phyloP scores from a whole-genome alignment of 345 rosid genomes.

The Arabidopsis arenosa region DNA sequence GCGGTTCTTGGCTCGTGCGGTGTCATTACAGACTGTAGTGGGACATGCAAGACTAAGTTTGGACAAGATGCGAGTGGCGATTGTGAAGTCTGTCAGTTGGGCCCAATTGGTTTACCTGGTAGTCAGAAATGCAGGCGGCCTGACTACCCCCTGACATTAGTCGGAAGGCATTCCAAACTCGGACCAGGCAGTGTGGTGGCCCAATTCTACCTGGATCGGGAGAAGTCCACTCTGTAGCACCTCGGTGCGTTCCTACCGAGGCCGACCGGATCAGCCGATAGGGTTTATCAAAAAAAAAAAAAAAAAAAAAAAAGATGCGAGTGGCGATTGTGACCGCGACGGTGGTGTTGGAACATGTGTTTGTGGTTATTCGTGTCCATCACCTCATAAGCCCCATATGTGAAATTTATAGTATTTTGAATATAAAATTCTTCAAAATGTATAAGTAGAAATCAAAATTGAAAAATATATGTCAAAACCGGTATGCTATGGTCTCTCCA shows the following conservation, averaged over 20 bases:
- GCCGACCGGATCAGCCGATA: too few relatives aligned
- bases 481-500: not conserved
- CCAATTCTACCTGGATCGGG: too few relatives aligned
- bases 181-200: too few relatives aligned
- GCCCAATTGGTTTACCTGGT: too few relatives aligned
- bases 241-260: too few relatives aligned
- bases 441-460: not conserved
- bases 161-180: too few relatives aligned
- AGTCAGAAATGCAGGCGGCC: too few relatives aligned
- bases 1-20: slow-evolving; percentile 26
- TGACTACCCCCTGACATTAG: too few relatives aligned
- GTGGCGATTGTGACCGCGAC: slow-evolving; percentile 1
- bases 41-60: not conserved
- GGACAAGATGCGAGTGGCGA: not conserved
- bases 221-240: too few relatives aligned
- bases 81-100: too few relatives aligned
- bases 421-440: not conserved
- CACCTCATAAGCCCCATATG: not conserved
- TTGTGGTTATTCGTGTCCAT: not conserved
- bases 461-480: not conserved
- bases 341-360: slow-evolving; percentile 5
- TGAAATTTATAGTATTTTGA: not conserved
- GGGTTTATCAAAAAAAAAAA: too few relatives aligned
- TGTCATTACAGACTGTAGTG: not conserved
- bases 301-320: too few relatives aligned